These are phyloP conservation scores for Herpotrichia juniperi DNA, from an alignment of 2,329 filamentous ascomycete genomes.

Conservation along the genomic window DNA sequence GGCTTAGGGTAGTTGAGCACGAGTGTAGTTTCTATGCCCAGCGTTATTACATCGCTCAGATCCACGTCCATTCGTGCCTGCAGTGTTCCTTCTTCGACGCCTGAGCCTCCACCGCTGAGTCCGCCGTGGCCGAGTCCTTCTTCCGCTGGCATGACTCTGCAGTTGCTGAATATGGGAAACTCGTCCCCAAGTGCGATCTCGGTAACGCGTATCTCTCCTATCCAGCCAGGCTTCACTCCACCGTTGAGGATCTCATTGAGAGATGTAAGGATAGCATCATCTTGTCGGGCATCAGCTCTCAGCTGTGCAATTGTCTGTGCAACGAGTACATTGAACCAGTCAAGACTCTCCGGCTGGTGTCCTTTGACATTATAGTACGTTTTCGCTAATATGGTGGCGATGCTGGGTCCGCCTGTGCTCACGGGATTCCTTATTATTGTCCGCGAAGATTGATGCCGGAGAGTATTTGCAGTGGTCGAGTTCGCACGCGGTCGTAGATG, in stretches of 20 bases:
- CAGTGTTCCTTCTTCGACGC: constrained; percentile 73
- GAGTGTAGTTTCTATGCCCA: constrained; percentile 92
- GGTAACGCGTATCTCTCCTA: constrained; percentile 92
- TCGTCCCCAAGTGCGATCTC: constrained; percentile 95
- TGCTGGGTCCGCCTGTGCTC: constrained; percentile 71
- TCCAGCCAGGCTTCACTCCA: constrained; percentile 83
- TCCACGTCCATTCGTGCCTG: constrained; percentile 98
- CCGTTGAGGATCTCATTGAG: constrained; percentile 87
- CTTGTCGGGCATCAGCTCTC: constrained; percentile 86
- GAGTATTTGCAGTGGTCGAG: constrained; percentile 34
- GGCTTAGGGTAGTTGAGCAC: constrained; percentile 94
- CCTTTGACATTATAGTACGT: constrained; percentile 97
- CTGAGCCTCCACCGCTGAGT: constrained; percentile 49
- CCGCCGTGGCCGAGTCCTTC: constrained; percentile 63
- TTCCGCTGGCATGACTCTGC: constrained; percentile 89
- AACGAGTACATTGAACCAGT: constrained; percentile 98
- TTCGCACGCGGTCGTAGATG: constrained; percentile 36
- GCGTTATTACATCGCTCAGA: constrained; percentile 90
- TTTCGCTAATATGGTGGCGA: constrained; percentile 92
- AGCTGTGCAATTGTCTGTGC: constrained; percentile 97
- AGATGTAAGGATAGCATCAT: constrained; percentile 86
- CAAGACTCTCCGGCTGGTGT: constrained; percentile 93
- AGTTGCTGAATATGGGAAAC: constrained; percentile 98
- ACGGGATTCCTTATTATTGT: constrained; percentile 53
- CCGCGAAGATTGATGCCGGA: constrained; percentile 45